These are phyloP conservation scores for Epichloe bromicola DNA, from an alignment of 2,329 filamentous ascomycete genomes.

Conservation along the genomic window DNA sequence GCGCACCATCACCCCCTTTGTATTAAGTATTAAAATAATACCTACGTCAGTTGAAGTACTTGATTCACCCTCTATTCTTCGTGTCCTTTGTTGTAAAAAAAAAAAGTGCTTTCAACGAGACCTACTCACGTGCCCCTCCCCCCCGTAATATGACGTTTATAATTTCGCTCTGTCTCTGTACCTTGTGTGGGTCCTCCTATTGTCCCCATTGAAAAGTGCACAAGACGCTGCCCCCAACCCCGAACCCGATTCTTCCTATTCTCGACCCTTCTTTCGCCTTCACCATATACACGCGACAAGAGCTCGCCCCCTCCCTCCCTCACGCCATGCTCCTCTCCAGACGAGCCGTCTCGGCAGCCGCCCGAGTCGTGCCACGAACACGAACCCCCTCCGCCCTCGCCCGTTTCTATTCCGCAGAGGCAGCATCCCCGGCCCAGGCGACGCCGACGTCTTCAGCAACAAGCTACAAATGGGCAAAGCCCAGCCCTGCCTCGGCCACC, in stretches of 20 bases:
- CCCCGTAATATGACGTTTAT: not conserved
- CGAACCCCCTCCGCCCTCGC: slow-evolving; percentile 10
- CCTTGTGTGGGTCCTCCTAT: not conserved
- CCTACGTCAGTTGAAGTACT: not conserved
- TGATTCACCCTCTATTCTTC: not conserved
- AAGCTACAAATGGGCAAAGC: slow-evolving; percentile 1
- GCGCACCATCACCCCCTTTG: not conserved
- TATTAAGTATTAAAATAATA: not conserved
- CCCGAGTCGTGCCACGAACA: slow-evolving; percentile 7
- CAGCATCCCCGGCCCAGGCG: not conserved
- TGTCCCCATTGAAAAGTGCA: not conserved
- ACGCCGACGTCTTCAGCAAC: not conserved
- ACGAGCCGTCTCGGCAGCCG: slow-evolving; percentile 11
- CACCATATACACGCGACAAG: not conserved
- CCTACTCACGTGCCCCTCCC: not conserved
- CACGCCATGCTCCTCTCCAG: slow-evolving; percentile 16
- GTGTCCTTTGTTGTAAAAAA: not conserved
- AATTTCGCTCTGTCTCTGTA: not conserved
- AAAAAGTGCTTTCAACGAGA: not conserved
- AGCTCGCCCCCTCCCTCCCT: not conserved
- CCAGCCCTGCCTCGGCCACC: not conserved
- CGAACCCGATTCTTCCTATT: not conserved
- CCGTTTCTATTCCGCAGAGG: slow-evolving; percentile 14
- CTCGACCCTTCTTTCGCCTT: not conserved
- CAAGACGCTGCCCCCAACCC: not conserved